Evolutionary conservation across 306 rosid genomes (phyloP).

Genomic region (Acacia crassicarpa): DNA sequence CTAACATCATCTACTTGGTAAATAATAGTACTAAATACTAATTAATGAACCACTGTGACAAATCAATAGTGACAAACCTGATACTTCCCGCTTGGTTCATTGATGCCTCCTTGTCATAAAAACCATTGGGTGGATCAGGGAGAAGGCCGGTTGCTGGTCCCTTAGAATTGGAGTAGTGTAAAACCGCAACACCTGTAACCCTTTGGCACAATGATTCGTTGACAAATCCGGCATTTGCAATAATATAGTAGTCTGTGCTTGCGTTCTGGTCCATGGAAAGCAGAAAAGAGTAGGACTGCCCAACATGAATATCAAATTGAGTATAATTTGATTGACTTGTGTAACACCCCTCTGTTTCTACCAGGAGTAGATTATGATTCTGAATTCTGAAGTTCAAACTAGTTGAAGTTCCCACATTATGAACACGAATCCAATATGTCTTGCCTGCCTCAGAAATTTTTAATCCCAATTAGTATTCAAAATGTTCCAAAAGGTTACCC

Average conservation of each 20-base stretch:
- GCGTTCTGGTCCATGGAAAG: background rate
- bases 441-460: background rate
- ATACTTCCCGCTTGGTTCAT: background rate
- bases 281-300: background rate
- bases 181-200: background rate
- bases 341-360: background rate
- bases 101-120: background rate
- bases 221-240: background rate
- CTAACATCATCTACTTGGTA: background rate
- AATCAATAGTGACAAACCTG: constrained; percentile 1
- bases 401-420: background rate
- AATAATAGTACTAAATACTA: background rate
- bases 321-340: background rate
- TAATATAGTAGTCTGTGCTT: background rate
- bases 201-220: background rate
- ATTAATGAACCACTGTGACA: background rate
- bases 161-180: background rate
- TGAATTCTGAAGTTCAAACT: background rate
- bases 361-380: background rate
- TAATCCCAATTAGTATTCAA: background rate
- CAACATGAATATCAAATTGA: constrained; percentile 1
- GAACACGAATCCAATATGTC: background rate
- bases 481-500: background rate
- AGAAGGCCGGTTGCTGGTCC: background rate
- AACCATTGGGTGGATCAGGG: background rate